Evolutionary conservation across 495 filamentous ascomycete genomes (phyloP), one percentile per base, ranked within the genome.

Genomic region (Hyaloscypha hepaticicola): DNA sequence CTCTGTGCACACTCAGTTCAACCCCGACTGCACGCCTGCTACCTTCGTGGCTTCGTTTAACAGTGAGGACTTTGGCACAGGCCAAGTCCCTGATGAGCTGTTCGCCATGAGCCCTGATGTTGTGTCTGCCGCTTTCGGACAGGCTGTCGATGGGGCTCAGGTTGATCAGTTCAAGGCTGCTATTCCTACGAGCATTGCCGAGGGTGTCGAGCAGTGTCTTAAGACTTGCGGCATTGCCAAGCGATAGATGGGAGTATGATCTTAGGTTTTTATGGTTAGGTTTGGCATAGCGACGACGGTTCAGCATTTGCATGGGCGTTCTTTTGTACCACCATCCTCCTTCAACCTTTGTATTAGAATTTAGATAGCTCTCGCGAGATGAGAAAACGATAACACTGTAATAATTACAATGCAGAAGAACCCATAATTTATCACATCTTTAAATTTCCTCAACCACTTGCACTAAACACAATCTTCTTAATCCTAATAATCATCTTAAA

Each of bases 1-100:
- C 22, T 64, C 60, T 14, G 72, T 82, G 48, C 80, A 83, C 64
- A 79, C 74, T 52, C 77, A 83, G 66, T 72, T 79, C 70, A 83
- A 83, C 70, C 73, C 74, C 8, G 70, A 68, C 25, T 83, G 80
- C 67, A 68, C 70, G 49, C 65, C 68, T 25, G 76, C 78, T 1
- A 69, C 69, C 0, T 78, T 78, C 62, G 75, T 80, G 9, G 79
- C 79, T 0, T 63, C 67, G 16, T 77, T 83, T 62, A 73, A 74
- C 52, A 69, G 55, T 41, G 76, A 82, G 48, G 80, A 83, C 31
- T 70, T 76, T 70, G 60, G 80, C 69, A 29, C 72, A 66, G 60
- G 71, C 24, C 71, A 77, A 64, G 66, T 70, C 25, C 52, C 66
- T 21, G 70, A 72, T 33, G 66, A 72, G 60, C 48, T 69, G 16